Base-by-base conservation (phyloP, 352 stramenopile species). In the Globisporangium viniferum region DNA sequence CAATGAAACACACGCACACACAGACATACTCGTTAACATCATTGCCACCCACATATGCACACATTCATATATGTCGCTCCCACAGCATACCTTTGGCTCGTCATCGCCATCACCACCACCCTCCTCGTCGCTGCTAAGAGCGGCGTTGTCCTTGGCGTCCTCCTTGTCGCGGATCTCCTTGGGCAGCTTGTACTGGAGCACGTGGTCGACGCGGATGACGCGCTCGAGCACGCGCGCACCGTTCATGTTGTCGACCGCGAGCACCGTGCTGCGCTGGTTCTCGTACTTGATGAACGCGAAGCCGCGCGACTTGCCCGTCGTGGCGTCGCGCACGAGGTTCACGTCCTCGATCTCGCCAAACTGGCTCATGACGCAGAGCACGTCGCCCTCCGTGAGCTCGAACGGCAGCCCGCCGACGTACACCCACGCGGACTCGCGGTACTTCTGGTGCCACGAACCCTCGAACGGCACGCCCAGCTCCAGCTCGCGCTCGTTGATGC, bases 221-320 rank as follows among this genome's bases (percentile, higher is more conserved):
- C 97, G 80, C 54, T 97, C 96, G 66, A 99, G 81, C 62, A 99
- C 70, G 68, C 86, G 75, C 39, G 78, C 88, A 54, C 96, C 94
- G 71, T 97, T 98, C 33, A 99, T 89, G 77, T 99, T 99, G 80
- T 99, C 98, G 44, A 99, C 97, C 0, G 97, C 97, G 70, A 99
- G 82, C 31, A 99, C 89, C 22, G 97, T 99, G 66, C 90, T 98
- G 64, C 95, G 69, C 66, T 97, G 90, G 82, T 99, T 95, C 74
- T 99, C 93, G 73, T 98, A 99, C 82, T 99, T 99, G 65, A 98
- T 24, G 82, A 99, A 99, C 33, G 79, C 86, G 78, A 99, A 99
- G 35, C 96, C 97, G 70, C 95, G 92, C 53, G 90, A 97, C 79
- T 99, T 99, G 56, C 97, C 97, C 7, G 94, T 98, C 68, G 98